Evolutionary conservation across 805 yeast genomes (phyloP).

Genomic region (Myxozyma kluyveri): DNA sequence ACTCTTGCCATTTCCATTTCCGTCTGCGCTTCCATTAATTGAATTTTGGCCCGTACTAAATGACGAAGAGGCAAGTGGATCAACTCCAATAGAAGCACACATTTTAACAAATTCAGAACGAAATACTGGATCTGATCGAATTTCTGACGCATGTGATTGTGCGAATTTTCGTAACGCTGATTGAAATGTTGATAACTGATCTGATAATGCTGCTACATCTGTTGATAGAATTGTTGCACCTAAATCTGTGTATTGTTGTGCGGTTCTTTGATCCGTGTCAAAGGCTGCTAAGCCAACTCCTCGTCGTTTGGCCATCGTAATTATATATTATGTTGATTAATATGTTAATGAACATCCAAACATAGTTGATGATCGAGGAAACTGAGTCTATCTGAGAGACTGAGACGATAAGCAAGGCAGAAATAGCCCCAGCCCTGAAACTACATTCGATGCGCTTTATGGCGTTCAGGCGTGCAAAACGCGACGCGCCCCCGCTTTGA

Average conservation of each 20-base stretch:
- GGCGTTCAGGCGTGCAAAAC: no score
- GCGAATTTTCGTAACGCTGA: conserved; percentile 74
- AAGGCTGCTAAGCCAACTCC: conserved; percentile 50
- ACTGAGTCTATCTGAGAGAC: no score
- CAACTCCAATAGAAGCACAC: conserved; percentile 79
- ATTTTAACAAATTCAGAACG: conserved; percentile 70
- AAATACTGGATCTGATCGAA: conserved; percentile 60
- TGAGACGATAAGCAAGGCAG: no score
- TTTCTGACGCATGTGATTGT: conserved; percentile 64
- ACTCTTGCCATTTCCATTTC: conserved; percentile 28
- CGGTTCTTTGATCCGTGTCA: conserved; percentile 40
- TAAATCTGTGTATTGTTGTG: conserved; percentile 47
- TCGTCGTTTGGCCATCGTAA: conserved; percentile 20
- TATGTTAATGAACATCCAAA: no score
- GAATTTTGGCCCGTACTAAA: no score
- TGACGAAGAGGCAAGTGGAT: conserved; percentile 54
- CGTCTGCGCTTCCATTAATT: background rate
- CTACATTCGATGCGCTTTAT: no score
- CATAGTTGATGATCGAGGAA: no score
- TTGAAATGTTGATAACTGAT: conserved; percentile 76
- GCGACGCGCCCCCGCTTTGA: no score
- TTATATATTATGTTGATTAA: no score
- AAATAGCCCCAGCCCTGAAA: no score
- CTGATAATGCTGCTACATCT: conserved; percentile 60
- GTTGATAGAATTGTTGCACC: conserved; percentile 51